A percentile compares a stretch with the other conserved stretches of the same genome.
Evolutionary conservation across 108 stramenopile species (phyloP).

Genomic region (Nannochloropsis granulata): DNA sequence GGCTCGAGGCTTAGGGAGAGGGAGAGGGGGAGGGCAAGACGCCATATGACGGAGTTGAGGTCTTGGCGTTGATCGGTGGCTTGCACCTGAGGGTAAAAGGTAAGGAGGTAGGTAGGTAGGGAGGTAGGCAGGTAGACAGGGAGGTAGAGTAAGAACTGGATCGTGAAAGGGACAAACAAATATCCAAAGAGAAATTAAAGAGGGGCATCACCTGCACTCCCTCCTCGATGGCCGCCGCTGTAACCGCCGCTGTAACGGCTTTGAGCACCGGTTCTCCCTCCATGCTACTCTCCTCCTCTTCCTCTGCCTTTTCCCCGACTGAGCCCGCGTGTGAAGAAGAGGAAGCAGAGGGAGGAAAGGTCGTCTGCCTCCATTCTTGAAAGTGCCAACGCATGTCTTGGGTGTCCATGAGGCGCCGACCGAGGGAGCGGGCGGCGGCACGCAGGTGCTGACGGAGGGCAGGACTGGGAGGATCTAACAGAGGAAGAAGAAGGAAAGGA

Average conservation of each 20-base stretch:
- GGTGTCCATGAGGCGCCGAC: not conserved
- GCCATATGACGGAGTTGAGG: not conserved
- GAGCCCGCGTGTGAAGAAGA: too few relatives aligned
- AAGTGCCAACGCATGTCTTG: not conserved
- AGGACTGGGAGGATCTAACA: not conserved
- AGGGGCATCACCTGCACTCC: not conserved
- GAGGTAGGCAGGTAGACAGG: not conserved
- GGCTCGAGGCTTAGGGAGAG: not conserved
- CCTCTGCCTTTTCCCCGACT: not conserved
- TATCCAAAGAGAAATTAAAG: too few relatives aligned
- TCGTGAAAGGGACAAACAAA: too few relatives aligned
- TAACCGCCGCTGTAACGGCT: too few relatives aligned
- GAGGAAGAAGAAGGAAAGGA: not conserved
- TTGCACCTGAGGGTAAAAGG: not conserved
- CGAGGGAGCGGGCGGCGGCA: not conserved
- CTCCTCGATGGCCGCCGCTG: not conserved
- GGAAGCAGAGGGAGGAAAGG: not conserved
- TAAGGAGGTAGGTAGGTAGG: not conserved
- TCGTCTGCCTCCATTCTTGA: not conserved
- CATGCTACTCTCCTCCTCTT: not conserved
- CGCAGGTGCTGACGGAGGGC: not conserved
- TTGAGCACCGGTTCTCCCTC: not conserved
- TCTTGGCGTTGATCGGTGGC: not conserved
- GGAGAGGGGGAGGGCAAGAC: not conserved
- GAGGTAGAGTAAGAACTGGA: not conserved